These are phyloP conservation scores for Fusarium tjaetaba DNA, from an alignment of 2,329 filamentous ascomycete species.

Conservation along the genomic window DNA sequence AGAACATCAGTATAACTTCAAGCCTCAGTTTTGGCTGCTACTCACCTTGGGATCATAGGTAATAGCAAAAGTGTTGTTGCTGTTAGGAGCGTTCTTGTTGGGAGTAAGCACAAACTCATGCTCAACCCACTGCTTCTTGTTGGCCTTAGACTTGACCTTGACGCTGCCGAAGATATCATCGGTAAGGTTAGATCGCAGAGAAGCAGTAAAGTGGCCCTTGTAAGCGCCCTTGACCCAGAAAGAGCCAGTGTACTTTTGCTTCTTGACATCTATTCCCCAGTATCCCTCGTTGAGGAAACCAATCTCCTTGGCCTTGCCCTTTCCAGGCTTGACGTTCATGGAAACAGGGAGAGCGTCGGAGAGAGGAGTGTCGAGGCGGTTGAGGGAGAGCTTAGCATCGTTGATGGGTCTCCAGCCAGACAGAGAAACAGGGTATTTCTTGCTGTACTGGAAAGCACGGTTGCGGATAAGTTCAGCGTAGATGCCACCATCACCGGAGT, in stretches of 20 bases:
- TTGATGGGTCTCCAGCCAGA: slow-evolving; percentile 58
- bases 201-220: slow-evolving; percentile 58
- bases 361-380: slow-evolving; percentile 58
- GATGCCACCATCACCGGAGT: slow-evolving; percentile 77
- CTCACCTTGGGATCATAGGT: slow-evolving; percentile 57
- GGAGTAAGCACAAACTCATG: slow-evolving; percentile 59
- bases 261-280: slow-evolving; percentile 66
- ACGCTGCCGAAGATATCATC: slow-evolving; percentile 57
- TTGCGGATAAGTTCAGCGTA: slow-evolving; percentile 78
- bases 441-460: slow-evolving; percentile 71
- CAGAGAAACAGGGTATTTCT: slow-evolving; percentile 54
- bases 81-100: slow-evolving; percentile 58
- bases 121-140: slow-evolving; percentile 59
- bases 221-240: slow-evolving; percentile 64
- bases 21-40: rapidly evolving
- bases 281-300: slow-evolving; percentile 65
- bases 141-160: slow-evolving; percentile 56
- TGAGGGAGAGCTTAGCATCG: slow-evolving; percentile 57
- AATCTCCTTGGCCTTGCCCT: slow-evolving; percentile 45
- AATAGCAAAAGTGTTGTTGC: slow-evolving; percentile 66
- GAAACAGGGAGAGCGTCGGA: slow-evolving; percentile 63
- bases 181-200: slow-evolving; percentile 56
- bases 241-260: slow-evolving; percentile 59
- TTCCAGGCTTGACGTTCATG: slow-evolving; percentile 54
- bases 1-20: background rate